Conservation (phyloP, 495 filamentous ascomycete genomes). For the Cercophora scortea region DNA sequence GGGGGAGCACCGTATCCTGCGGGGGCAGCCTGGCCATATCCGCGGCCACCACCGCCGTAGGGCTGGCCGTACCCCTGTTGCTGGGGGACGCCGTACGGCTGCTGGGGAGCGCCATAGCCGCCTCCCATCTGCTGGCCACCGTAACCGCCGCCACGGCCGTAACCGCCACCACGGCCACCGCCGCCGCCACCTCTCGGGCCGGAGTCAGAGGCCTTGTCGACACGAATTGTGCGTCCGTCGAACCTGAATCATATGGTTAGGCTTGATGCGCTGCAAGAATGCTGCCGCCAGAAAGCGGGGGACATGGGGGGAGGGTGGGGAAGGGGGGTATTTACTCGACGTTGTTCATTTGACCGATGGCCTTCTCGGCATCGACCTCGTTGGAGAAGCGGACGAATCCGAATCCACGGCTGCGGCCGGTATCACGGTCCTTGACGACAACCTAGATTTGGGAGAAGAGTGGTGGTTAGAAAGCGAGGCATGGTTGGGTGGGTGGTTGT, state of each 20-base stretch:
- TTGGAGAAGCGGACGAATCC: conserved; percentile 86
- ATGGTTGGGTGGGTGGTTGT: neutral
- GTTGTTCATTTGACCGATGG: conserved; percentile 84
- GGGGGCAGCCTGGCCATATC: conserved; percentile 18
- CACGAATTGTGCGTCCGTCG: conserved; percentile 90
- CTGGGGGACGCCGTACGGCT: conserved; percentile 22
- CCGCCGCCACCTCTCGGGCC: conserved; percentile 49
- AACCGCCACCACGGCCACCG: conserved; percentile 26
- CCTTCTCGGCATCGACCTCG: conserved; percentile 75
- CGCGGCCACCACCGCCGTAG: conserved; percentile 18
- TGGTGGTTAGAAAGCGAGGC: conserved; percentile 11
- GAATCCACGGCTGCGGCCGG: conserved; percentile 90
- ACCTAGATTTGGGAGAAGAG: conserved; percentile 46
- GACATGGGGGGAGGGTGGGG: neutral
- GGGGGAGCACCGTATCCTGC: conserved; percentile 25
- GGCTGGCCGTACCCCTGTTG: conserved; percentile 17
- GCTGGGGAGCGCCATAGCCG: conserved; percentile 29
- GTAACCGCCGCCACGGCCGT: conserved; percentile 34
- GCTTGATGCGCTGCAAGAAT: conserved; percentile 1
- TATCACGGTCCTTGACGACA: conserved; percentile 96
- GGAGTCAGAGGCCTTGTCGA: conserved; percentile 90
- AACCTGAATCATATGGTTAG: conserved; percentile 52
- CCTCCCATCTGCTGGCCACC: conserved; percentile 18
- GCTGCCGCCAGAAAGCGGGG: neutral
- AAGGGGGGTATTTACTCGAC: conserved; percentile 70